Evolutionary conservation across 108 stramenopile species (phyloP).

Genomic region (Cafeteria roenbergensis): DNA sequence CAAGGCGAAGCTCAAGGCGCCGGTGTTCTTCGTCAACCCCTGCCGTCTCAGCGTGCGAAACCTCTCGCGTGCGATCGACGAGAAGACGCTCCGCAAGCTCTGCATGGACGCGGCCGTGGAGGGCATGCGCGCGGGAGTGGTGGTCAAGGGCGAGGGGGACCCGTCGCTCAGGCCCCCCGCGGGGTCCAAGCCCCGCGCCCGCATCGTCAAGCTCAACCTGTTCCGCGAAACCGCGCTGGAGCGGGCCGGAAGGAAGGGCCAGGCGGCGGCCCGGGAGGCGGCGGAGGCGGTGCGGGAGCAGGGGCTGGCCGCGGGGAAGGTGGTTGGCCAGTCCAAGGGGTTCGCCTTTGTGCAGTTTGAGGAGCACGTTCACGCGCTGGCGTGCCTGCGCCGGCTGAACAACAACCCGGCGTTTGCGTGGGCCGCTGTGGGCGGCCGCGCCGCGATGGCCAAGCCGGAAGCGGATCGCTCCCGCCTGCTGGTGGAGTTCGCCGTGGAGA

Average conservation of each 20-base stretch:
- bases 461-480: constrained; percentile 10
- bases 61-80: constrained; percentile 68
- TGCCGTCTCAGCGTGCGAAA: constrained; percentile 71
- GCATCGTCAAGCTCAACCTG: constrained; percentile 46
- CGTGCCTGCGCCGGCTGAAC: constrained; percentile 80
- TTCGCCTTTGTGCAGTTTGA: constrained; percentile 96
- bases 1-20: constrained; percentile 75
- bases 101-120: constrained; percentile 46
- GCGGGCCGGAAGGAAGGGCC: no score
- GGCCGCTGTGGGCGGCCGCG: constrained; percentile 19
- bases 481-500: constrained; percentile 23
- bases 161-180: constrained; percentile 22
- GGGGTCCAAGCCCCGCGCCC: not conserved
- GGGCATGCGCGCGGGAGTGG: constrained; percentile 60
- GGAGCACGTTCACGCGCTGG: constrained; percentile 83
- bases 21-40: constrained; percentile 92
- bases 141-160: constrained; percentile 53
- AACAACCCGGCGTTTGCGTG: constrained; percentile 70
- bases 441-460: constrained; percentile 9
- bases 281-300: not conserved
- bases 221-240: constrained; percentile 62
- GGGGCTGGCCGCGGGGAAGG: constrained; percentile 12
- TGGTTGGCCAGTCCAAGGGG: constrained; percentile 59
- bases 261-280: not conserved
- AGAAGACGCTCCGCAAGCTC: constrained; percentile 60